Conservation (phyloP, 2,329 filamentous ascomycete genomes). For the Alternaria conjuncta region DNA sequence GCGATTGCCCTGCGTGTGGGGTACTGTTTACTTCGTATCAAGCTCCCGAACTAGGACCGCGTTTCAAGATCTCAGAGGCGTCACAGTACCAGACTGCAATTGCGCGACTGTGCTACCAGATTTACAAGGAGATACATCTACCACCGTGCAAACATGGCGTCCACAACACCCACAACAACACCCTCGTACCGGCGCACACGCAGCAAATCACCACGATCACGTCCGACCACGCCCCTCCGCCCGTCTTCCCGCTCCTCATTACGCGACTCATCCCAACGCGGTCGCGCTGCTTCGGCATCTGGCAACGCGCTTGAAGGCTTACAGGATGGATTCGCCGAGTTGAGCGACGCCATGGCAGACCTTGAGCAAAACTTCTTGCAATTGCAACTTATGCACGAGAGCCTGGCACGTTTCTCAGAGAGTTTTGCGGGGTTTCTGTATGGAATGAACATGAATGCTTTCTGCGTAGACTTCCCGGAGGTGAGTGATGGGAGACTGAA, state of each 20-base stretch:
- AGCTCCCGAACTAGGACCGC: slow-evolving; percentile 1
- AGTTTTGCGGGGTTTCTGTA: slow-evolving; percentile 96
- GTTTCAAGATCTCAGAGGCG: not conserved
- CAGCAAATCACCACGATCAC: slow-evolving; percentile 66
- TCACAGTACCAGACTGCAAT: not conserved
- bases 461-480: slow-evolving; percentile 97
- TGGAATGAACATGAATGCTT: slow-evolving; percentile 98
- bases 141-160: slow-evolving; percentile 19
- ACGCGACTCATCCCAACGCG: slow-evolving; percentile 59
- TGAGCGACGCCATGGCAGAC: slow-evolving; percentile 92
- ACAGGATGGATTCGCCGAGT: slow-evolving; percentile 89
- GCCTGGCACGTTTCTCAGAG: slow-evolving; percentile 89
- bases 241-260: slow-evolving; percentile 89
- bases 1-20: slow-evolving; percentile 10
- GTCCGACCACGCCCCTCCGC: slow-evolving; percentile 89
- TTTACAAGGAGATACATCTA: not conserved
- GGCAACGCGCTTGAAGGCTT: slow-evolving; percentile 78
- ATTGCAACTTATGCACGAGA: slow-evolving; percentile 96
- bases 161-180: slow-evolving; percentile 33
- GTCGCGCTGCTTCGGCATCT: slow-evolving; percentile 55
- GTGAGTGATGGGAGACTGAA: slow-evolving; percentile 54
- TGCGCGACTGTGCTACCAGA: not conserved
- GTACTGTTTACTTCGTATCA: slow-evolving; percentile 4
- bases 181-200: slow-evolving; percentile 56
- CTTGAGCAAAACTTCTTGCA: slow-evolving; percentile 98